Base-by-base conservation (phyloP, 805 yeast species). In the Candida odintsovae region DNA sequence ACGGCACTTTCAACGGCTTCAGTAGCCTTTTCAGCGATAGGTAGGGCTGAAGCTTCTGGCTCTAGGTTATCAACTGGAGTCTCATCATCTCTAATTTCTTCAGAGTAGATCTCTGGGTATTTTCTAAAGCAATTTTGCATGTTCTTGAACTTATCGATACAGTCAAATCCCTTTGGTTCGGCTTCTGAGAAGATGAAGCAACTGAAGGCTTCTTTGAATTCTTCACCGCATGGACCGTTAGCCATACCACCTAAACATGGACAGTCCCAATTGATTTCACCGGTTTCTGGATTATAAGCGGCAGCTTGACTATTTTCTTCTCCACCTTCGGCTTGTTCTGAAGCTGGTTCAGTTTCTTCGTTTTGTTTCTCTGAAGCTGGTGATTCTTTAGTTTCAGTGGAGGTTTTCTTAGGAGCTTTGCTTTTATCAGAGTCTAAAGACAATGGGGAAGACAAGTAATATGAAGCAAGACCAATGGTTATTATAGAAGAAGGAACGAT, bases 171-270 rank as follows among this genome's bases (percentile, higher is more conserved):
- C 73, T 92, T 92, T 63, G 98, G 97, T 64, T 92, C 98, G 48
- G 84, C 83, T 59, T 84, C 88, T 7, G 97, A 90, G 72, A 85
- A 90, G 38, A 94, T 92, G 62, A 94, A 94, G 66, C 99, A 94
- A 10, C 95, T 76, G 66, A 94, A 94, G 0, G 99, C 98, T 44
- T 79, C 89, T 70, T 87, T 89, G 74, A 89, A 89, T 69, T 90
- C 96, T 58, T 83, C 90, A 48, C 99, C 99, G 71, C 99, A 94
- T 46, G 99, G 98, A 0, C 99, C 99, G 54, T 90, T 76, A 28
- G 99, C 98, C 97, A 94, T 89, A 38, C 99, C 99, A 29, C 98
- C 99, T 42, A 94, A 73, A 68, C 98, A 92, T n/a, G 99, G 98
- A 67, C 99, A 94, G 63, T 94, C 98, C 99, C 99, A 94, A 78